Evolutionary conservation across 768 basidiomycete species (phyloP).

Genomic region (Naganishia friedmannii): DNA sequence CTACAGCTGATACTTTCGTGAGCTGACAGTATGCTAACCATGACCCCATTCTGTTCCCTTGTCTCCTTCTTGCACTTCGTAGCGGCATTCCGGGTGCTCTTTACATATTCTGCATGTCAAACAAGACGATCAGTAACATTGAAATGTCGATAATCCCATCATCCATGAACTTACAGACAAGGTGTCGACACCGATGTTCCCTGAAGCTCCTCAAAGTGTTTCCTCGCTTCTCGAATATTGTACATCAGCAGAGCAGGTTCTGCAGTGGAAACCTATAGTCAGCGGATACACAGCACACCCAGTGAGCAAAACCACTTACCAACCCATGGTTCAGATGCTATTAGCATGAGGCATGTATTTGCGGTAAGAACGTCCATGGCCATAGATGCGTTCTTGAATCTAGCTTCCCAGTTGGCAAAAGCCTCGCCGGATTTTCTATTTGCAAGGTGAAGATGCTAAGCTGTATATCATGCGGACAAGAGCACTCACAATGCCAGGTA

Average conservation of each 20-base stretch:
- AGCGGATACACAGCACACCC: neutral
- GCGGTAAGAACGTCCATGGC: conserved; percentile 80
- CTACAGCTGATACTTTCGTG: neutral
- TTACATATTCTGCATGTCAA: conserved; percentile 26
- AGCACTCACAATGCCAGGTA: conserved; percentile 5
- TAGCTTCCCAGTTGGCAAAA: conserved; percentile 46
- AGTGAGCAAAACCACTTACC: conserved; percentile 57
- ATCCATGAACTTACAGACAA: conserved; percentile 42
- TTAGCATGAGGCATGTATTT: conserved; percentile 87
- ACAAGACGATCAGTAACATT: neutral
- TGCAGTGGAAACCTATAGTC: conserved; percentile 48
- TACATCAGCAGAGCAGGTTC: conserved; percentile 83
- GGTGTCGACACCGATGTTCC: conserved; percentile 37
- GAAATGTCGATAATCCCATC: neutral
- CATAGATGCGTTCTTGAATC: conserved; percentile 45
- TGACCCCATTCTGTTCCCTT: conserved; percentile 25
- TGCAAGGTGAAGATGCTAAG: neutral
- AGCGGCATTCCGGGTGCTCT: conserved; percentile 28
- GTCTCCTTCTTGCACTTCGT: conserved; percentile 11
- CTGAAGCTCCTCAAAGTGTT: conserved; percentile 78
- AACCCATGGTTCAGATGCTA: conserved; percentile 83
- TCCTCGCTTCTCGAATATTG: conserved; percentile 79
- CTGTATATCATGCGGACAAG: neutral
- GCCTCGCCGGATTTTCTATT: conserved; percentile 21
- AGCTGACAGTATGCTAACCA: neutral